Conservation (phyloP, 2,329 filamentous ascomycete genomes). For the Lasiodiplodia sp. region DNA sequence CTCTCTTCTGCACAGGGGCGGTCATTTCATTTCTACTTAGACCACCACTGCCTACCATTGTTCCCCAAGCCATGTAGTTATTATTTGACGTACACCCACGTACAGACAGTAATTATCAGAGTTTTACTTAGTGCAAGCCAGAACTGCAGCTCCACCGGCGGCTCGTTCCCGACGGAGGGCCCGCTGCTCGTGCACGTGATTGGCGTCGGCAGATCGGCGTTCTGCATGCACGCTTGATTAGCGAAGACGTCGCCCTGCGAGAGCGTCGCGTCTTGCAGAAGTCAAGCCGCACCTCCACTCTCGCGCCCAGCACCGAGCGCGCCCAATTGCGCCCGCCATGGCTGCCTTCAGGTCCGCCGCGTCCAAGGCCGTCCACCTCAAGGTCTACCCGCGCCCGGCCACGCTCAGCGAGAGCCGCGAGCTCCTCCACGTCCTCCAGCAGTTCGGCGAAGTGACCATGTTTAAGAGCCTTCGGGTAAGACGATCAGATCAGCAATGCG, state of each 20-base stretch:
- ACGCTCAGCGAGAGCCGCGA: conserved; percentile 59
- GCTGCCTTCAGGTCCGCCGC: conserved; percentile 30
- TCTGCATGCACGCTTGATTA: conserved; percentile 16
- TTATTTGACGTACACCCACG: background rate
- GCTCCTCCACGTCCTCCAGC: conserved; percentile 56
- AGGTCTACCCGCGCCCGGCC: conserved; percentile 55
- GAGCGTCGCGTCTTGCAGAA: conserved; percentile 10
- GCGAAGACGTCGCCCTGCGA: conserved; percentile 11
- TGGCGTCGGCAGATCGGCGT: conserved; percentile 23
- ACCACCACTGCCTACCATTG: background rate
- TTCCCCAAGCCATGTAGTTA: conserved; percentile 4
- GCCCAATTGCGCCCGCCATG: conserved; percentile 1
- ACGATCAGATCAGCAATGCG: conserved; percentile 29
- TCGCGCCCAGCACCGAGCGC: background rate
- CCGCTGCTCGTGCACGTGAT: conserved; percentile 10
- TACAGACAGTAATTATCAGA: conserved; percentile 7
- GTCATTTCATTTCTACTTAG: background rate
- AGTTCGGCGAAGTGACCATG: conserved; percentile 58
- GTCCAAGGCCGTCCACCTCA: conserved; percentile 55
- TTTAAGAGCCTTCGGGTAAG: conserved; percentile 54
- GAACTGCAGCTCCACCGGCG: background rate
- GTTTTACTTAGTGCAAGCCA: background rate
- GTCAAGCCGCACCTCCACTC: conserved; percentile 18
- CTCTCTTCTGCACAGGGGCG: conserved; percentile 21
- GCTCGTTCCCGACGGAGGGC: background rate